Percentiles rank a stretch among this genome's conserved stretches.
These are phyloP conservation scores for Trametes hirsuta DNA, from an alignment of 1,284 basidiomycete species.

Conservation along the genomic window DNA sequence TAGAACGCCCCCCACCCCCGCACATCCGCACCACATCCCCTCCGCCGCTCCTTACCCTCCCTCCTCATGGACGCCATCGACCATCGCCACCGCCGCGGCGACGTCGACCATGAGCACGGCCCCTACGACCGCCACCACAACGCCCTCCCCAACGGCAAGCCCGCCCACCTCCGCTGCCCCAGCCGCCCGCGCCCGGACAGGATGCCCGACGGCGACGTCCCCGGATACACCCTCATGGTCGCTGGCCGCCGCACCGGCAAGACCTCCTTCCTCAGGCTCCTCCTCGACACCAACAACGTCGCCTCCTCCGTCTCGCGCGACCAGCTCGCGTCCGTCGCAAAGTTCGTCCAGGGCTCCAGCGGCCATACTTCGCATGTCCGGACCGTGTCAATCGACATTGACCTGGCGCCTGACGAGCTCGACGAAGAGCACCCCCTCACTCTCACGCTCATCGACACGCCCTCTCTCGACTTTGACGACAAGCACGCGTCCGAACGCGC, in stretches of 20 bases:
- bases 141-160: conserved; percentile 39
- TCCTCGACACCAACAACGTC: conserved; percentile 74
- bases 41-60: conserved; percentile 29
- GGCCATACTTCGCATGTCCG: conserved; percentile 71
- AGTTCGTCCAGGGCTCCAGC: conserved; percentile 73
- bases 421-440: conserved; percentile 51
- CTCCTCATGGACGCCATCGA: conserved; percentile 42
- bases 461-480: conserved; percentile 71
- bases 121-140: conserved; percentile 23
- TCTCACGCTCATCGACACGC: conserved; percentile 78
- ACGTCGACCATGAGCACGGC: conserved; percentile 44
- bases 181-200: conserved; percentile 28
- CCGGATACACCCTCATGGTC: conserved; percentile 71
- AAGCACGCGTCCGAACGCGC: conserved; percentile 59
- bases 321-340: conserved; percentile 73
- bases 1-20: conserved; percentile 29
- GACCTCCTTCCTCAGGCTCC: conserved; percentile 77
- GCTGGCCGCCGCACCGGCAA: conserved; percentile 78
- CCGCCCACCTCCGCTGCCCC: conserved; percentile 31
- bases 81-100: conserved; percentile 48
- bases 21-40: conserved; percentile 33
- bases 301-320: conserved; percentile 60
- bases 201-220: conserved; percentile 26
- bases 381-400: conserved; percentile 67
- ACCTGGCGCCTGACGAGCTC: conserved; percentile 45